These are phyloP conservation scores for Sphaerulina vaccinii DNA, from an alignment of 2,329 filamentous ascomycete species.

Conservation along the genomic window DNA sequence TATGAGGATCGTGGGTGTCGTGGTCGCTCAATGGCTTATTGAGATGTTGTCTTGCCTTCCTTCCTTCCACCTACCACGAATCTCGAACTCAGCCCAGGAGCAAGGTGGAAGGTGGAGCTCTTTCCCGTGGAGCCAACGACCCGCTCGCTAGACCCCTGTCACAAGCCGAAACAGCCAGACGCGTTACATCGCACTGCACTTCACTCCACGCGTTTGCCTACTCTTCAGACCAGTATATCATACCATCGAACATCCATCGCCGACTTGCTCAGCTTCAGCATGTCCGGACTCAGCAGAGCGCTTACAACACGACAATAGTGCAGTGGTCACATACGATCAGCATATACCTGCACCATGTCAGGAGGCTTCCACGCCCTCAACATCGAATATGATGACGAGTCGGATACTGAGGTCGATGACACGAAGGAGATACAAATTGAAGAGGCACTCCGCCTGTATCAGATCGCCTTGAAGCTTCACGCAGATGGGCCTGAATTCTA, in stretches of 20 bases:
- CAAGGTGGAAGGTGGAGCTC: no score
- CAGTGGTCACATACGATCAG: neutral
- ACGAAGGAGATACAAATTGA: conserved; percentile 97
- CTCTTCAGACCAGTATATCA: neutral
- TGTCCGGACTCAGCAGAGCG: neutral
- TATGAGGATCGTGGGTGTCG: no score
- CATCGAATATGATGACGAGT: conserved; percentile 85
- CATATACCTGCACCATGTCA: conserved; percentile 41
- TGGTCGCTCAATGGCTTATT: no score
- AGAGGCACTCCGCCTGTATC: conserved; percentile 92
- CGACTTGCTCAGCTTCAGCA: neutral
- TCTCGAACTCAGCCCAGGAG: no score
- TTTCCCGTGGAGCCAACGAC: no score
- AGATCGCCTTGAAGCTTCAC: conserved; percentile 85
- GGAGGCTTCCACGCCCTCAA: conserved; percentile 80
- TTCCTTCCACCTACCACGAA: no score
- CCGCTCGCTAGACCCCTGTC: neutral
- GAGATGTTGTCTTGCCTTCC: no score
- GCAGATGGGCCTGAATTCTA: conserved; percentile 78
- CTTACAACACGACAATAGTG: neutral
- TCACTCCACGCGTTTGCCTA: neutral
- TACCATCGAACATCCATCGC: neutral
- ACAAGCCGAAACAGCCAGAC: neutral
- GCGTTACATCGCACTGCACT: neutral
- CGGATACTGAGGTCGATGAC: conserved; percentile 89